phyloP scores from a whole-genome alignment of 1,284 basidiomycete genomes.

The Trametes polyzona region DNA sequence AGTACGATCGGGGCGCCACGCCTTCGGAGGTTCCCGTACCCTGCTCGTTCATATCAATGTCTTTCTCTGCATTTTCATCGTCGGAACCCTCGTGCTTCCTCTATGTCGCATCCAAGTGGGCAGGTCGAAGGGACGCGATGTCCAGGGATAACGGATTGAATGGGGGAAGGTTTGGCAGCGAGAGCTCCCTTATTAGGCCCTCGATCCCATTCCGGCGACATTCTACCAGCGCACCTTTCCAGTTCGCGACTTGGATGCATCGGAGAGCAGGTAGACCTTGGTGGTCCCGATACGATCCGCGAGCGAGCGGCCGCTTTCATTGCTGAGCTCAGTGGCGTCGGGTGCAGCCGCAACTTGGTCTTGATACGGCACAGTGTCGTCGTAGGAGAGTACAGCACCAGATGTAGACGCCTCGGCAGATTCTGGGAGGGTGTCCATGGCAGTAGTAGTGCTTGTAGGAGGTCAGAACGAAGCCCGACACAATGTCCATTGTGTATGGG shows the following conservation, averaged over 20 bases:
- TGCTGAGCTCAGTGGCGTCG: slow-evolving; percentile 26
- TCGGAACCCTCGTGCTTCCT: slow-evolving; percentile 53
- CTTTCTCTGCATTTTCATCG: slow-evolving; percentile 38
- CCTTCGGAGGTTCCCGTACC: not conserved
- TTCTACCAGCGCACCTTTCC: slow-evolving; percentile 71
- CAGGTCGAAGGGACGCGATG: not conserved
- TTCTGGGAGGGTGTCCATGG: slow-evolving; percentile 44
- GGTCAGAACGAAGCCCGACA: too few relatives aligned
- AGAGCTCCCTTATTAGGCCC: slow-evolving; percentile 54
- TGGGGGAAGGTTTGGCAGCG: slow-evolving; percentile 16
- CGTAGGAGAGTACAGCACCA: slow-evolving; percentile 45
- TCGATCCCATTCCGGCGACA: slow-evolving; percentile 35
- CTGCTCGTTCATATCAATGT: slow-evolving; percentile 46
- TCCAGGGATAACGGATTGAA: not conserved
- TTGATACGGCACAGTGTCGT: slow-evolving; percentile 45
- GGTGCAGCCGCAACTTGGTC: slow-evolving; percentile 52
- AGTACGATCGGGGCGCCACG: too few relatives aligned
- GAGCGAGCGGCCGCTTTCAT: slow-evolving; percentile 40
- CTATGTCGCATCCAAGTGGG: slow-evolving; percentile 39
- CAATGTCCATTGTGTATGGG: too few relatives aligned
- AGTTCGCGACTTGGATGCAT: slow-evolving; percentile 53
- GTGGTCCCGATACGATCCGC: slow-evolving; percentile 67
- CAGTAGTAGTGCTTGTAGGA: slow-evolving; percentile 8
- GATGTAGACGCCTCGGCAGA: slow-evolving; percentile 17
- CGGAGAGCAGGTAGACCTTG: slow-evolving; percentile 73